Conservation (phyloP, 2,329 filamentous ascomycete species). For the Ceratocystis papillata region DNA sequence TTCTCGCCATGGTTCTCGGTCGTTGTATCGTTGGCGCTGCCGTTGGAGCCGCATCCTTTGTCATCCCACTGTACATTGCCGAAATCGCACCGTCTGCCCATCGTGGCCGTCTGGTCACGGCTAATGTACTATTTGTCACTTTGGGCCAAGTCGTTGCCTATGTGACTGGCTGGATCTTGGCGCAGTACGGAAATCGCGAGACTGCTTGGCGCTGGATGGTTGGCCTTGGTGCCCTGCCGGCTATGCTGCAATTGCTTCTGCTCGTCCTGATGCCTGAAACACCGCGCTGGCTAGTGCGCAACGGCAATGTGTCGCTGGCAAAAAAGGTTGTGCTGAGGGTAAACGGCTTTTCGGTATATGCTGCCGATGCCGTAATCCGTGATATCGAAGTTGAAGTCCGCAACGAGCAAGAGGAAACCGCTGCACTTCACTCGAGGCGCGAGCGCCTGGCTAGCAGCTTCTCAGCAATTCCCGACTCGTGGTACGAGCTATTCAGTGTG, state of each 20-base stretch:
- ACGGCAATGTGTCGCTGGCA: constrained; percentile 51
- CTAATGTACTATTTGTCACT: constrained; percentile 74
- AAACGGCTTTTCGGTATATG: constrained; percentile 34
- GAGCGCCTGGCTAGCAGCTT: constrained; percentile 31
- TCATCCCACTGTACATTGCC: constrained; percentile 78
- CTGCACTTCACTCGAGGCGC: constrained; percentile 33
- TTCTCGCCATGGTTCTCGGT: constrained; percentile 55
- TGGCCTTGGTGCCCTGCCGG: constrained; percentile 69
- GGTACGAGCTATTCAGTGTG: constrained; percentile 45
- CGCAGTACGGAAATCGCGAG: constrained; percentile 39
- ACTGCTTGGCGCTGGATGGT: constrained; percentile 88
- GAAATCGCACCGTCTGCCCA: constrained; percentile 70
- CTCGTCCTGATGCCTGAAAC: constrained; percentile 73
- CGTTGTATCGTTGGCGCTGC: constrained; percentile 59
- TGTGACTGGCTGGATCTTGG: constrained; percentile 66
- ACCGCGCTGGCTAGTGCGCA: constrained; percentile 73
- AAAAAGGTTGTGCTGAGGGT: constrained; percentile 53
- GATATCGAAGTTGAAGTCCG: constrained; percentile 64
- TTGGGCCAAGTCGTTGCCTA: constrained; percentile 84
- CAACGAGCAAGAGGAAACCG: constrained; percentile 47
- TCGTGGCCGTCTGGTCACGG: constrained; percentile 69
- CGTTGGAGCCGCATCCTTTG: constrained; percentile 67
- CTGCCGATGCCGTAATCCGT: constrained; percentile 51
- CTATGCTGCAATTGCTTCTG: constrained; percentile 56
- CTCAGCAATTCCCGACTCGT: constrained; percentile 30